Percentiles rank a stretch among this genome's conserved stretches.
Conservation (phyloP, 495 filamentous ascomycete genomes). For the Usnea hakonensis region DNA sequence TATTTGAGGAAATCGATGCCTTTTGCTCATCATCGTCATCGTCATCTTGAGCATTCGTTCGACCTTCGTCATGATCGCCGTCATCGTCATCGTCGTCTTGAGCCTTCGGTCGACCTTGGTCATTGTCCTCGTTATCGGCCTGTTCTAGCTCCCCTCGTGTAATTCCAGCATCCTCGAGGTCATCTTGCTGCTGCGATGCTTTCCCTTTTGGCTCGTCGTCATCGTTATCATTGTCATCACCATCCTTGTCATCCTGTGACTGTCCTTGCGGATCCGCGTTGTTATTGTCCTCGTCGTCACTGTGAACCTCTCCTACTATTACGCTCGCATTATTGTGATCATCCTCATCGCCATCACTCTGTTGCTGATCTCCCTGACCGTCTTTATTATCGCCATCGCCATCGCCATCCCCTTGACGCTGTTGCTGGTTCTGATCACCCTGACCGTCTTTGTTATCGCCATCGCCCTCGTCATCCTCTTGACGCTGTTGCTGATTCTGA, state of each 20-base stretch:
- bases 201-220: neutral
- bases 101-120: neutral
- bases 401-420: no score
- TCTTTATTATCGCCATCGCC: no score
- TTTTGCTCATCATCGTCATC: conserved; percentile 5
- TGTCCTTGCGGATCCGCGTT: no score
- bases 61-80: neutral
- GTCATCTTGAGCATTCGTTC: neutral
- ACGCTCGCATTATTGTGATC: no score
- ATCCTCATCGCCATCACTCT: no score
- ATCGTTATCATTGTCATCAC: neutral
- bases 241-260: conserved; percentile 1
- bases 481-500: neutral
- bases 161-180: neutral
- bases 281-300: no score
- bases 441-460: no score
- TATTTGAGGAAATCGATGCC: neutral
- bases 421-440: no score
- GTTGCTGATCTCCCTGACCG: no score
- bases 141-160: neutral
- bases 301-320: no score
- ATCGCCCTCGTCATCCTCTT: neutral
- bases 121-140: neutral
- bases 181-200: neutral
- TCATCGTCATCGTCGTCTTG: neutral